These are phyloP conservation scores for Aurinia saxatilis DNA, from an alignment of 345 rosid species.

Conservation along the genomic window DNA sequence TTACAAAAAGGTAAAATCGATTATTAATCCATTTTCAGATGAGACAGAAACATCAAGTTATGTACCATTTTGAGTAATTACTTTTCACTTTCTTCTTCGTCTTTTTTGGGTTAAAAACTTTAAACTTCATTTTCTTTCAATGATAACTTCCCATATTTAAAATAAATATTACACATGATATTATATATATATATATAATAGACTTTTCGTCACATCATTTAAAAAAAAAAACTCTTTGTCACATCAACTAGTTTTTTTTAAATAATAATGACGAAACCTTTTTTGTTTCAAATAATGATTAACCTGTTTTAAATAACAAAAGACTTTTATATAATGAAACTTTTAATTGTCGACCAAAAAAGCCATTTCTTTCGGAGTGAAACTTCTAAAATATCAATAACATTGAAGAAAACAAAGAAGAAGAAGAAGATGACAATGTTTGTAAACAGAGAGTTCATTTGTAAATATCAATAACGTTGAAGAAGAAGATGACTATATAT, in stretches of 20 bases:
- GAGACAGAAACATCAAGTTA: background rate
- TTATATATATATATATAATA: background rate
- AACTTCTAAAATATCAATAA: background rate
- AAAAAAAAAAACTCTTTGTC: background rate
- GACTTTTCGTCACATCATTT: background rate
- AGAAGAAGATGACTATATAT: constrained; percentile 1
- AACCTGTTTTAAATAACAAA: background rate
- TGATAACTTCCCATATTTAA: background rate
- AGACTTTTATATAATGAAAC: background rate
- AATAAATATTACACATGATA: background rate
- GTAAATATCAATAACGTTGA: background rate
- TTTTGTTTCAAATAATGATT: background rate
- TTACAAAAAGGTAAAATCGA: background rate
- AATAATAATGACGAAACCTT: background rate
- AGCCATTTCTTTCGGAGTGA: background rate
- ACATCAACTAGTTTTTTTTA: background rate
- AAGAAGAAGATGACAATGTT: too few species aligned
- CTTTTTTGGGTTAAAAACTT: too few species aligned
- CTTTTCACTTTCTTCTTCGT: background rate
- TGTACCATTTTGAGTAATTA: background rate
- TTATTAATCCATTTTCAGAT: background rate
- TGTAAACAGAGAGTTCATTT: background rate
- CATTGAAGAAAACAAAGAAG: constrained; percentile 1
- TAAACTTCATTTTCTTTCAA: background rate
- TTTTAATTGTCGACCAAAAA: constrained; percentile 3